Percentiles rank a stretch among this genome's conserved stretches.
Conservation (phyloP, 2,329 filamentous ascomycete species). For the Botryotinia calthae region DNA sequence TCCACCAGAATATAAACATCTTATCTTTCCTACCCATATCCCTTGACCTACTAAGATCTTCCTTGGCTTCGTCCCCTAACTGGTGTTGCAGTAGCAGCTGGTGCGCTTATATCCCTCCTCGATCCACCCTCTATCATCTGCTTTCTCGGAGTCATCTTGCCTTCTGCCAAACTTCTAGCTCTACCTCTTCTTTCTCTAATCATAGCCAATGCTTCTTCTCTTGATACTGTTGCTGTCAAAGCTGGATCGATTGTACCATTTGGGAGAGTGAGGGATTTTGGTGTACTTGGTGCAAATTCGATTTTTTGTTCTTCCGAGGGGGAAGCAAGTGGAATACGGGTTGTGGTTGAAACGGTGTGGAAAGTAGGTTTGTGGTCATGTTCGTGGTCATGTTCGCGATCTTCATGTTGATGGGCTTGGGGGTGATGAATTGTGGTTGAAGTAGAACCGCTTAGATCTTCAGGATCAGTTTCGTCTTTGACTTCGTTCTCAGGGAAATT, state of each 20-base stretch:
- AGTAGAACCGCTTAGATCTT: constrained; percentile 33
- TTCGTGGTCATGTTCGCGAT: constrained; percentile 31
- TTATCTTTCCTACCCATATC: background rate
- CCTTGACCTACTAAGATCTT: background rate
- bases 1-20: background rate
- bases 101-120: constrained; percentile 38
- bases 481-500: constrained; percentile 21
- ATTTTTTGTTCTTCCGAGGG: constrained; percentile 24
- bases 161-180: constrained; percentile 65
- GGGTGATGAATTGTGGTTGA: constrained; percentile 28
- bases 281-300: constrained; percentile 19
- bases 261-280: constrained; percentile 22
- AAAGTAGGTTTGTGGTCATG: constrained; percentile 27
- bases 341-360: constrained; percentile 39
- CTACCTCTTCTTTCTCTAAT: constrained; percentile 71
- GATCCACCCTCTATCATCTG: constrained; percentile 33
- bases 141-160: constrained; percentile 58
- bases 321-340: constrained; percentile 36
- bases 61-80: constrained; percentile 28
- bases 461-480: constrained; percentile 21
- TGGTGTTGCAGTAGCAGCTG: constrained; percentile 32
- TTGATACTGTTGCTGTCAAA: constrained; percentile 63
- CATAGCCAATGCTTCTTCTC: constrained; percentile 72
- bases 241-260: constrained; percentile 47
- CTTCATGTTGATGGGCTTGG: constrained; percentile 32